These are phyloP conservation scores for Rostrohypoxylon terebratum DNA, from an alignment of 495 filamentous ascomycete genomes.

Conservation along the genomic window DNA sequence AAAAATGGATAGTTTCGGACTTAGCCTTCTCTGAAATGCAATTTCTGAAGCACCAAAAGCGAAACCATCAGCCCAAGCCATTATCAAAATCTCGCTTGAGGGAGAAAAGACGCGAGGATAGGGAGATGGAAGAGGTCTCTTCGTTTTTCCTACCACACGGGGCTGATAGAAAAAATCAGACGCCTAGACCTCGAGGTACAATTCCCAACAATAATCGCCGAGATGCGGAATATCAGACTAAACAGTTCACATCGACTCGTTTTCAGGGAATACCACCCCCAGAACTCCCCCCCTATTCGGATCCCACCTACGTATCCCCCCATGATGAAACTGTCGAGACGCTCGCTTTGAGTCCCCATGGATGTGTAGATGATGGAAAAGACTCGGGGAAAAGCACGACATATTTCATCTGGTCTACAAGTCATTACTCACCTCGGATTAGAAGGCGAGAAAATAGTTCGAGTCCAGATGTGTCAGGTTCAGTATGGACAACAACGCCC, in stretches of 20 bases:
- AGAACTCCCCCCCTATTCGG: background rate
- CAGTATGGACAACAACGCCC: conserved; percentile 35
- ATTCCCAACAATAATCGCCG: background rate
- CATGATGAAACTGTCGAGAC: conserved; percentile 1
- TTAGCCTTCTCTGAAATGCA: conserved; percentile 75
- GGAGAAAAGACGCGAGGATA: conserved; percentile 47
- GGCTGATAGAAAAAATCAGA: conserved; percentile 4
- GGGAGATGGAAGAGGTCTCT: conserved; percentile 55
- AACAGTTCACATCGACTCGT: background rate
- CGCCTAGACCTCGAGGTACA: conserved; percentile 4
- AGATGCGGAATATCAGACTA: background rate
- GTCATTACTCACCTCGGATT: conserved; percentile 28
- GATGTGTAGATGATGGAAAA: conserved; percentile 10
- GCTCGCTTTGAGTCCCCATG: background rate
- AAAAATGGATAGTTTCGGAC: conserved; percentile 65
- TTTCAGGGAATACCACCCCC: background rate
- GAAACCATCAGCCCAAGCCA: conserved; percentile 27
- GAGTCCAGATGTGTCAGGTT: conserved; percentile 9
- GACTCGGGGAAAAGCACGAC: conserved; percentile 37
- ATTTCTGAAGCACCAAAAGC: conserved; percentile 61
- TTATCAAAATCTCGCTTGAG: conserved; percentile 38
- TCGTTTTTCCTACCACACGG: conserved; percentile 53
- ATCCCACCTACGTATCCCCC: background rate
- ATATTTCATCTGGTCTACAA: conserved; percentile 51
- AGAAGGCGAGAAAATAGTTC: conserved; percentile 1